These are phyloP conservation scores for Trichoderma koningii DNA, from an alignment of 2,329 filamentous ascomycete species.

Conservation along the genomic window DNA sequence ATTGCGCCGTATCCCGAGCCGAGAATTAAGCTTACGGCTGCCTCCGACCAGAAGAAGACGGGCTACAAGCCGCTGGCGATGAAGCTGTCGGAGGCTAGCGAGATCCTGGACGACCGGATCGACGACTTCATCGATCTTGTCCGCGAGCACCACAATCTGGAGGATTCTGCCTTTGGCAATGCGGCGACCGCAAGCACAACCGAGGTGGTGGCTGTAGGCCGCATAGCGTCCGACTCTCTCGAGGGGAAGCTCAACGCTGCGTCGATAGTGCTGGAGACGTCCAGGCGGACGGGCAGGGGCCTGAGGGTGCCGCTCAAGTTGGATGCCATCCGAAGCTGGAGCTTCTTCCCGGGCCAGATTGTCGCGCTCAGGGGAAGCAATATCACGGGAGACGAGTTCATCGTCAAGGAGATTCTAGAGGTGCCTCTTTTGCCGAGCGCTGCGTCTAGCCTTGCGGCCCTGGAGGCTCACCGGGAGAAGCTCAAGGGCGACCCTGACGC, in stretches of 20 bases:
- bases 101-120: slow-evolving; percentile 92
- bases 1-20: slow-evolving; percentile 72
- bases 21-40: slow-evolving; percentile 80
- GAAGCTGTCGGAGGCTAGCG: slow-evolving; percentile 89
- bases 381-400: slow-evolving; percentile 79
- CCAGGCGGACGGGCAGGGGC: slow-evolving; percentile 79
- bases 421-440: slow-evolving; percentile 74
- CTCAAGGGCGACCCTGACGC: slow-evolving; percentile 65
- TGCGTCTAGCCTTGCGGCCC: slow-evolving; percentile 65
- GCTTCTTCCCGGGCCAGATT: slow-evolving; percentile 93
- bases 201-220: slow-evolving; percentile 85
- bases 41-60: slow-evolving; percentile 88
- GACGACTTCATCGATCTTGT: slow-evolving; percentile 81
- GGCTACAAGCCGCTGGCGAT: slow-evolving; percentile 91
- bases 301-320: slow-evolving; percentile 79
- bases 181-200: slow-evolving; percentile 81
- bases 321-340: slow-evolving; percentile 66
- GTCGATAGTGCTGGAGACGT: slow-evolving; percentile 86
- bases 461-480: slow-evolving; percentile 70
- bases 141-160: slow-evolving; percentile 72
- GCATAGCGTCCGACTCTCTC: slow-evolving; percentile 84
- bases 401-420: slow-evolving; percentile 73
- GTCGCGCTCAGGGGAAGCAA: slow-evolving; percentile 87
- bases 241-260: slow-evolving; percentile 85
- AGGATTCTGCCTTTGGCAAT: slow-evolving; percentile 82